These are phyloP conservation scores for Liquidambar formosana DNA, from an alignment of 164 flowering plant species.

Conservation along the genomic window DNA sequence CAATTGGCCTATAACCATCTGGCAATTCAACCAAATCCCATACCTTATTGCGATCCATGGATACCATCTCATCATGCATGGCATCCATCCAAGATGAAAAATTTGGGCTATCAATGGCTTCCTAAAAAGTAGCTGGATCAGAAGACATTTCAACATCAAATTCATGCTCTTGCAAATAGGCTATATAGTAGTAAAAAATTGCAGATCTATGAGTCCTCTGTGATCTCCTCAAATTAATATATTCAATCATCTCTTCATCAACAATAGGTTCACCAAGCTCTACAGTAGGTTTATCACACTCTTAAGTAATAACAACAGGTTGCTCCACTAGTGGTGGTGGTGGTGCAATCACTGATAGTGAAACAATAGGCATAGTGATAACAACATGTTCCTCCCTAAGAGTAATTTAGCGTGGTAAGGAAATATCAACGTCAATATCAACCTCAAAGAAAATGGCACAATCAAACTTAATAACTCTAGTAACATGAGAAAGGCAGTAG, in stretches of 20 bases:
- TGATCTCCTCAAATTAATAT: neutral
- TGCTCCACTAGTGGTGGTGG: too few species aligned
- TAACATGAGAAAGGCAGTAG: neutral
- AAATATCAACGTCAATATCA: neutral
- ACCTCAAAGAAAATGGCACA: neutral
- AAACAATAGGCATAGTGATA: too few species aligned
- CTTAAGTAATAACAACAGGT: too few species aligned
- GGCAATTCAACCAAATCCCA: constrained; percentile 5
- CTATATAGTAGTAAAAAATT: neutral
- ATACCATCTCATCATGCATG: neutral
- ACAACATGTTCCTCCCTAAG: too few species aligned
- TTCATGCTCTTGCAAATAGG: neutral
- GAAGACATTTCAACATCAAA: neutral
- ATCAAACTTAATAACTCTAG: neutral
- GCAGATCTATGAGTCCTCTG: neutral
- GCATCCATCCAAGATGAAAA: neutral
- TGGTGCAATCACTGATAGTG: too few species aligned
- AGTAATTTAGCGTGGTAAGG: neutral
- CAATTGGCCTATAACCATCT: constrained; percentile 1
- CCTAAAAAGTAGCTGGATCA: neutral
- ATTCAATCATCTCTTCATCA: neutral
- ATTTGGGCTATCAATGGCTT: neutral
- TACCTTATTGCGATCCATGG: constrained; percentile 1
- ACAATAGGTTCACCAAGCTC: too few species aligned
- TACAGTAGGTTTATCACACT: too few species aligned